These are phyloP conservation scores for Sambucus nigra DNA, from an alignment of 129 eudicot genomes.

Conservation along the genomic window DNA sequence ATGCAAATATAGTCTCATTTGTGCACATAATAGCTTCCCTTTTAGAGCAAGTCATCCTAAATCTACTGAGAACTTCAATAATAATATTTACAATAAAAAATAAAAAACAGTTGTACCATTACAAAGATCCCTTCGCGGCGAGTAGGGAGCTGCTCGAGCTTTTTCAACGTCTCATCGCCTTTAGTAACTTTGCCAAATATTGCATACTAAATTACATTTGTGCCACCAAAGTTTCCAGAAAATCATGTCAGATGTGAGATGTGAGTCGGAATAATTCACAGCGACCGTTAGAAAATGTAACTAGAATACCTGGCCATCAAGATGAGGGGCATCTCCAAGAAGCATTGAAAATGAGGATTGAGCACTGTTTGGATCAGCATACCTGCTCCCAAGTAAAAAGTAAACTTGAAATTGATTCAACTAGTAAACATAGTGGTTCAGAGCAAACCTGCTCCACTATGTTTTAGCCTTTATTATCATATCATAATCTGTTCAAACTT, in stretches of 20 bases:
- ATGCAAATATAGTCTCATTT: not conserved
- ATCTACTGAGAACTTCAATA: slow-evolving; percentile 5
- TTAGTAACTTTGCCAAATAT: slow-evolving; percentile 92
- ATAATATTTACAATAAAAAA: no score
- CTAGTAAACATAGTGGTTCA: no score
- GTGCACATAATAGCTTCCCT: not conserved
- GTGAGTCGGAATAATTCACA: not conserved
- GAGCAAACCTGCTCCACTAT: no score
- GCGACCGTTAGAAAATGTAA: slow-evolving; percentile 6
- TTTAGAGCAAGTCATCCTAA: not conserved
- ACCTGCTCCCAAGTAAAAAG: slow-evolving; percentile 29
- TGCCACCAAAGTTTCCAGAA: slow-evolving; percentile 2
- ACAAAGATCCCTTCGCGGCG: slow-evolving; percentile 98
- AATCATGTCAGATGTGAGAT: not conserved
- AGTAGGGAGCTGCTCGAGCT: slow-evolving; percentile 95
- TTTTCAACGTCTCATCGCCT: slow-evolving; percentile 89
- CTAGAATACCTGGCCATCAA: slow-evolving; percentile 72
- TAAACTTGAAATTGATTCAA: not conserved
- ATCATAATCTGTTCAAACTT: no score
- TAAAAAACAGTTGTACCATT: slow-evolving; percentile 71
- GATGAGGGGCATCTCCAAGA: slow-evolving; percentile 99
- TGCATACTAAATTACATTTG: slow-evolving; percentile 61
- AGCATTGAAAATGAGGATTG: slow-evolving; percentile 94
- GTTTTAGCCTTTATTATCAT: no score
- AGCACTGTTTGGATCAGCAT: slow-evolving; percentile 92